These are phyloP conservation scores for Borovskyia barvae DNA, from an alignment of 208 protist genomes.

Conservation along the genomic window DNA sequence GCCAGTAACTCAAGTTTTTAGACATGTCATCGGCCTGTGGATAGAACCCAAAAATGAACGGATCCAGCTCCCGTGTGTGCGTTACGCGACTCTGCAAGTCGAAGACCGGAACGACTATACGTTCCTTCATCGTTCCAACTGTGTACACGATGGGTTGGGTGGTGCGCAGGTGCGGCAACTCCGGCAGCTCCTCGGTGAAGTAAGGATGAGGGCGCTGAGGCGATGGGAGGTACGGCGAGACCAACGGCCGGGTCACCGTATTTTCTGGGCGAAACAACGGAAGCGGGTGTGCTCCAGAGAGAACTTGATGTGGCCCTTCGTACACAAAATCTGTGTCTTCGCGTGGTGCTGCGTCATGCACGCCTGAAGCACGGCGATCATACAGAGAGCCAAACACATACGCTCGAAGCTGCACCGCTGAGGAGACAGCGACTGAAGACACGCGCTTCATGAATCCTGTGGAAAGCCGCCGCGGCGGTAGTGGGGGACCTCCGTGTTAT, in stretches of 20 bases:
- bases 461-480: too few species aligned
- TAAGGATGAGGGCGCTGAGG: constrained; percentile 87
- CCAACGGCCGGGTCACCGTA: constrained; percentile 65
- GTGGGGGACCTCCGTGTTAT: too few species aligned
- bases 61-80: constrained; percentile 88
- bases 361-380: constrained; percentile 69
- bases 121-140: constrained; percentile 81
- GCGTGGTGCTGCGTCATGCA: constrained; percentile 80
- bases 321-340: constrained; percentile 82
- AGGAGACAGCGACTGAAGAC: background rate
- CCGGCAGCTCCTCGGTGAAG: constrained; percentile 71
- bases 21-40: constrained; percentile 73
- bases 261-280: constrained; percentile 77
- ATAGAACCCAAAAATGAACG: constrained; percentile 90
- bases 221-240: constrained; percentile 87
- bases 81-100: constrained; percentile 69
- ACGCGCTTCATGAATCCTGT: constrained; percentile 2
- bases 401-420: background rate
- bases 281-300: constrained; percentile 83
- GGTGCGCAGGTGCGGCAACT: constrained; percentile 80
- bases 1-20: constrained; percentile 84
- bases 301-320: constrained; percentile 55
- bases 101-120: constrained; percentile 85
- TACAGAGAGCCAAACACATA: constrained; percentile 70
- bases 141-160: constrained; percentile 85